Evolutionary conservation across 2,329 filamentous ascomycete genomes (phyloP).

Genomic region (Fonsecaea monophora): DNA sequence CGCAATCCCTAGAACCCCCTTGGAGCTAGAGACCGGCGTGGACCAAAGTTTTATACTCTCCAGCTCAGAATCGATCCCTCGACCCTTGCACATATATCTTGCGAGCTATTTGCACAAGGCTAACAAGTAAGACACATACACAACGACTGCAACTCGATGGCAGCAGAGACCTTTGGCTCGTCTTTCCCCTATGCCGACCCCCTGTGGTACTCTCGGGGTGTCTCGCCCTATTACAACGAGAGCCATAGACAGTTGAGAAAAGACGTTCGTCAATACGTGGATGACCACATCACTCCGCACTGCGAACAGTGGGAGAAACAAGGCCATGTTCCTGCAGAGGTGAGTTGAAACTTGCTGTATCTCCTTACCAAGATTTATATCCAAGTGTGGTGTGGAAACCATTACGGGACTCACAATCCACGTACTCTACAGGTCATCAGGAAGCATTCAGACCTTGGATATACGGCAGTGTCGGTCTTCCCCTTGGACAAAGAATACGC

Average conservation of each 20-base stretch:
- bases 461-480: slow-evolving; percentile 25
- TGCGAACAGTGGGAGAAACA: slow-evolving; percentile 69
- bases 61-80: background rate
- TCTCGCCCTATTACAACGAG: slow-evolving; percentile 66
- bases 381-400: background rate
- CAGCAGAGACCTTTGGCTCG: background rate
- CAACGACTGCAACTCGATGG: background rate
- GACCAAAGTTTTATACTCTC: background rate
- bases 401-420: background rate
- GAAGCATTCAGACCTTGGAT: slow-evolving; percentile 14
- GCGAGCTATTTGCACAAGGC: background rate
- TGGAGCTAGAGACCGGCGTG: background rate
- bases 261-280: slow-evolving; percentile 64
- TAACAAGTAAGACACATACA: background rate
- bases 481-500: slow-evolving; percentile 6
- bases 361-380: background rate
- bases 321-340: slow-evolving; percentile 55
- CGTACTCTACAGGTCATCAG: background rate
- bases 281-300: slow-evolving; percentile 63
- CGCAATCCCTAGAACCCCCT: background rate
- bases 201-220: slow-evolving; percentile 54
- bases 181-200: slow-evolving; percentile 49
- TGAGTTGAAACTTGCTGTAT: slow-evolving; percentile 23
- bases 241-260: slow-evolving; percentile 65
- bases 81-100: background rate